phyloP scores from a whole-genome alignment of 106 monocot species.

The Dendrobium chrysotoxum region DNA sequence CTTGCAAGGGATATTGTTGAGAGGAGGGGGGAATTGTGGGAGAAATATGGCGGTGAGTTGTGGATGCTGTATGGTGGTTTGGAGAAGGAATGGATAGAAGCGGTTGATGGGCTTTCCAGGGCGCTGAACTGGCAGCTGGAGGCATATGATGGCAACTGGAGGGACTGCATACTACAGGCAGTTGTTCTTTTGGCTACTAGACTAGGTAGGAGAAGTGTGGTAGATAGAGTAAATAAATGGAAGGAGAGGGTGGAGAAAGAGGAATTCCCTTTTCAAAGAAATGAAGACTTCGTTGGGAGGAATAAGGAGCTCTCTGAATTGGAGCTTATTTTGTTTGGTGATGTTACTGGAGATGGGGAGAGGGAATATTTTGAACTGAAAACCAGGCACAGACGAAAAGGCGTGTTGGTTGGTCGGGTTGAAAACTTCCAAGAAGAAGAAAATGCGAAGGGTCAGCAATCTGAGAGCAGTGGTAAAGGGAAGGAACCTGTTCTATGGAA shows the following conservation, averaged over 20 bases:
- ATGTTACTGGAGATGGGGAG: slow-evolving; percentile 78
- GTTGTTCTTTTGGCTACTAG: slow-evolving; percentile 59
- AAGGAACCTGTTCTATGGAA: slow-evolving; percentile 87
- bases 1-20: slow-evolving; percentile 86
- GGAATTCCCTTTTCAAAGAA: slow-evolving; percentile 75
- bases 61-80: slow-evolving; percentile 81
- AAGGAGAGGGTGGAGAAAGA: slow-evolving; percentile 67
- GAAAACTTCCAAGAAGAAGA: slow-evolving; percentile 18
- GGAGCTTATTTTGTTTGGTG: slow-evolving; percentile 86
- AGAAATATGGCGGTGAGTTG: slow-evolving; percentile 82
- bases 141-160: slow-evolving; percentile 84
- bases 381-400: slow-evolving; percentile 39
- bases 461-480: slow-evolving; percentile 57
- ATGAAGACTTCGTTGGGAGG: slow-evolving; percentile 70
- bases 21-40: slow-evolving; percentile 84
- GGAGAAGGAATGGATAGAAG: slow-evolving; percentile 85
- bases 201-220: slow-evolving; percentile 67
- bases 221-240: slow-evolving; percentile 79
- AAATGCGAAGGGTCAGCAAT: slow-evolving; percentile 21
- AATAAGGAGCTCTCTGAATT: slow-evolving; percentile 80
- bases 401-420: slow-evolving; percentile 10
- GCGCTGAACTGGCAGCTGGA: slow-evolving; percentile 63
- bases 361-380: slow-evolving; percentile 83
- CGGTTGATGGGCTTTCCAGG: slow-evolving; percentile 66
- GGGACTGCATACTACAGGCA: slow-evolving; percentile 68